Evolutionary conservation across 106 monocot species (phyloP), one percentile per base, ranked within the genome.

Genomic region (Cymbidium sinense): DNA sequence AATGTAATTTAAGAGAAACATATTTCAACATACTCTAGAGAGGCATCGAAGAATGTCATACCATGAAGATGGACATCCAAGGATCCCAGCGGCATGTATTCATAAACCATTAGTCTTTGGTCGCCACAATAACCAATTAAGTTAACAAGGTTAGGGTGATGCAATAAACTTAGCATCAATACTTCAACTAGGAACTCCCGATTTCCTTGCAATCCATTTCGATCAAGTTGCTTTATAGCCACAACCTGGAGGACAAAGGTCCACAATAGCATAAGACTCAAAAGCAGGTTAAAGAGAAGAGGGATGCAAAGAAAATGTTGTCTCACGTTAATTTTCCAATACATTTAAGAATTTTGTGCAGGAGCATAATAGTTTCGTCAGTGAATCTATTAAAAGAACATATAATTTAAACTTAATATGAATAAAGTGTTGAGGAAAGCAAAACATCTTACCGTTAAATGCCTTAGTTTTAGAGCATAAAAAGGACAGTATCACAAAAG

Each of bases 71-170:
- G 83, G 51, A 78, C 64, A 74, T 78, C 83, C 50, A 83, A 74
- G 2, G 83, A 83, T 75, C 83, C 83, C 51, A 83, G 69, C 65
- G 78, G 29, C 83, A 83, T 79, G 75, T 78, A 83, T 67, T 83
- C 83, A 67, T 83, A 83, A 50, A 83, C 83, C 64, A 83, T 73
- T 64, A 83, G 83, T 61, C 83, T 78, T 75, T 83, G 83, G 50
- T 78, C 75, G 10, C 83, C 78, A 77, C 77, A 82, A 61, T 70
- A 82, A 10, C 82, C 82, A 82, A 82, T 77, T 44, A 82, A 47
- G 34, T 77, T 82, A 27, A 82, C 82, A 71, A 82, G 77, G 62
- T 82, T 77, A 73, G 77, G 78, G 37, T 83, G 83, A 34, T 79
- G 83, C 44, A 78, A 78, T 50, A 83, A 36, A 50, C 83, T 75